A percentile compares a stretch with the other conserved stretches of the same genome.
Evolutionary conservation across 2,329 filamentous ascomycete genomes (phyloP).

Genomic region (Achaetomium macrosporum): DNA sequence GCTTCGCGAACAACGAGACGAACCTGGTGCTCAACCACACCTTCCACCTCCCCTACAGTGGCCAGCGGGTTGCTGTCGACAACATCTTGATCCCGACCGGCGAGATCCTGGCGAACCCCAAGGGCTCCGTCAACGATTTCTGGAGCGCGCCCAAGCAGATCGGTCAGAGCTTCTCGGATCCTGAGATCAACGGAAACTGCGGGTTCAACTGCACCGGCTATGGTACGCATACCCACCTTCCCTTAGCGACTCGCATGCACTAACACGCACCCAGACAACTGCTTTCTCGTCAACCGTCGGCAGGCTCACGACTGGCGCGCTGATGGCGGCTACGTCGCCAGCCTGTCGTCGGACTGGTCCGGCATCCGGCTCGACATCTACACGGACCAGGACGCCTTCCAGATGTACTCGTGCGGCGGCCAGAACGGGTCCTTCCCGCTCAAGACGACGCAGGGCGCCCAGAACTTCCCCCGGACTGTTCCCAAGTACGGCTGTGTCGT

Average conservation of each 20-base stretch:
- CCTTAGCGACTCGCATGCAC: background rate
- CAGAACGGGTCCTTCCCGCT: slow-evolving; percentile 66
- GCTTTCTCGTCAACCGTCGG: slow-evolving; percentile 61
- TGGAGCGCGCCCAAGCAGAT: slow-evolving; percentile 78
- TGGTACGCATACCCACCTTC: slow-evolving; percentile 45
- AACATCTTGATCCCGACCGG: slow-evolving; percentile 70
- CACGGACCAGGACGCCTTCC: slow-evolving; percentile 79
- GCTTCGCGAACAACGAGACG: slow-evolving; percentile 68
- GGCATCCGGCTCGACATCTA: slow-evolving; percentile 79
- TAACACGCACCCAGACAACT: slow-evolving; percentile 47
- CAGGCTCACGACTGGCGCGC: slow-evolving; percentile 59
- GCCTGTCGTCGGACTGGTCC: slow-evolving; percentile 65
- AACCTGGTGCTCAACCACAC: slow-evolving; percentile 63
- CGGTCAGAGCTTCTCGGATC: slow-evolving; percentile 59
- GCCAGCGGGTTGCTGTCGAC: slow-evolving; percentile 63
- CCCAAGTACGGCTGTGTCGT: slow-evolving; percentile 79
- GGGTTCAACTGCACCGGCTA: slow-evolving; percentile 79
- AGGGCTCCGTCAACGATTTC: slow-evolving; percentile 69
- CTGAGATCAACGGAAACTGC: slow-evolving; percentile 65
- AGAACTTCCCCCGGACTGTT: slow-evolving; percentile 53
- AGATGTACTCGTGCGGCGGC: slow-evolving; percentile 78
- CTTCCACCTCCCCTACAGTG: slow-evolving; percentile 65
- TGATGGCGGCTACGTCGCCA: slow-evolving; percentile 52
- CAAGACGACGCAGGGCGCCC: slow-evolving; percentile 60
- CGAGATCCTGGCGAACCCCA: slow-evolving; percentile 62